phyloP scores from a whole-genome alignment of 2,329 filamentous ascomycete genomes.

The Neofusicoccum umdonicola region DNA sequence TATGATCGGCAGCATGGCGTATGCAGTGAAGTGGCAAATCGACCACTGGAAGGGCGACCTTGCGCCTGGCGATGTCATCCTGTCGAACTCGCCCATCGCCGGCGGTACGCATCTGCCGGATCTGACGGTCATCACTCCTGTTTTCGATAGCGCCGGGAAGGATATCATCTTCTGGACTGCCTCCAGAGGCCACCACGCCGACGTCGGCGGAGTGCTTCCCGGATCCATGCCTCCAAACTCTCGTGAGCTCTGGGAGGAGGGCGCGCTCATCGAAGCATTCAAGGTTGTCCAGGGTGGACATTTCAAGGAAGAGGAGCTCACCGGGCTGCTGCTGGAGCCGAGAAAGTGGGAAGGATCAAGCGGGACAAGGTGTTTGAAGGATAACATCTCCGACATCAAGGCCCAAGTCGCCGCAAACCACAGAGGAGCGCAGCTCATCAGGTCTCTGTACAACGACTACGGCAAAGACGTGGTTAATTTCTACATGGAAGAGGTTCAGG shows the following conservation, averaged over 20 bases:
- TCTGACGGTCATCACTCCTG: slow-evolving; percentile 43
- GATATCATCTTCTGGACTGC: slow-evolving; percentile 41
- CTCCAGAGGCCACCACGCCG: slow-evolving; percentile 40
- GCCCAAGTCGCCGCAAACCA: slow-evolving; percentile 20
- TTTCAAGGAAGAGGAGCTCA: slow-evolving; percentile 36
- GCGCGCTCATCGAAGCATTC: slow-evolving; percentile 35
- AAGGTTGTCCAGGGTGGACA: slow-evolving; percentile 27
- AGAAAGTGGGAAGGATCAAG: slow-evolving; percentile 39
- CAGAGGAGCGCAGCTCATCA: slow-evolving; percentile 15
- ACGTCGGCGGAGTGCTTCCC: slow-evolving; percentile 40
- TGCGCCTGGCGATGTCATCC: slow-evolving; percentile 40
- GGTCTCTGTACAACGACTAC: slow-evolving; percentile 15
- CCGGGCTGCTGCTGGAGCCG: slow-evolving; percentile 30
- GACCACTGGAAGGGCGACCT: slow-evolving; percentile 34
- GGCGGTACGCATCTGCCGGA: slow-evolving; percentile 45
- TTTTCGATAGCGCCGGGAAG: slow-evolving; percentile 30
- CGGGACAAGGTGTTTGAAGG: slow-evolving; percentile 27
- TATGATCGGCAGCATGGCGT: slow-evolving; percentile 45
- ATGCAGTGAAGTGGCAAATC: slow-evolving; percentile 41
- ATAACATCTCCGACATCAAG: slow-evolving; percentile 21
- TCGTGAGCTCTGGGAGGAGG: slow-evolving; percentile 46
- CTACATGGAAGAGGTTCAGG: slow-evolving; percentile 21
- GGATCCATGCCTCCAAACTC: slow-evolving; percentile 45
- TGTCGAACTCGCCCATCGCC: slow-evolving; percentile 41
- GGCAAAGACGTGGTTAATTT: slow-evolving; percentile 8